These are phyloP conservation scores for Noccaea caerulescens DNA, from an alignment of 345 rosid genomes.

Conservation along the genomic window DNA sequence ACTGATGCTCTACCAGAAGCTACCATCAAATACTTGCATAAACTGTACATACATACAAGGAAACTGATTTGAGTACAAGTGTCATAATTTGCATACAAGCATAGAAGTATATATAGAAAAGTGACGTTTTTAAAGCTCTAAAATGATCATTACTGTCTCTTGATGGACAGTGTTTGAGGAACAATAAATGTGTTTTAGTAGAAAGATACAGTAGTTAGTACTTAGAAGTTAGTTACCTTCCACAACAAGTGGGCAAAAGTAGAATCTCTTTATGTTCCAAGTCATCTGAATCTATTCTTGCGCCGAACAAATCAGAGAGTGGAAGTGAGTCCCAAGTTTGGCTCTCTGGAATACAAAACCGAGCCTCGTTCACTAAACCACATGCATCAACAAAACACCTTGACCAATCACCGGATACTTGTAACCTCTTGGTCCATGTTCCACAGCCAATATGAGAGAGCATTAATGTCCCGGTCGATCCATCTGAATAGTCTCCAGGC, in stretches of 20 bases:
- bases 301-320: slow-evolving; percentile 52
- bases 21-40: slow-evolving; percentile 78
- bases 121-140: not conserved
- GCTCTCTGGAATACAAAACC: slow-evolving; percentile 76
- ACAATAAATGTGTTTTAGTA: not conserved
- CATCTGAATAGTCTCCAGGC: slow-evolving; percentile 45
- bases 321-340: slow-evolving; percentile 82
- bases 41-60: slow-evolving; percentile 48
- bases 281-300: slow-evolving; percentile 50
- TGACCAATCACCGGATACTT: slow-evolving; percentile 59
- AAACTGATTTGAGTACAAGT: slow-evolving; percentile 30
- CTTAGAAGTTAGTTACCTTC: slow-evolving; percentile 61
- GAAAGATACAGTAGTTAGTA: not conserved
- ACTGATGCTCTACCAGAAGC: slow-evolving; percentile 75
- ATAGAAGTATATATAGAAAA: not conserved
- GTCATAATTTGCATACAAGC: not conserved
- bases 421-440: slow-evolving; percentile 68
- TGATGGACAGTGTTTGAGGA: slow-evolving; percentile 8
- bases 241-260: slow-evolving; percentile 68
- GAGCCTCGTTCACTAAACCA: slow-evolving; percentile 54
- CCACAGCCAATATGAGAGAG: slow-evolving; percentile 77
- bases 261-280: slow-evolving; percentile 53
- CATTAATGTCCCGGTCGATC: slow-evolving; percentile 67
- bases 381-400: slow-evolving; percentile 71
- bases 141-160: not conserved